Evolutionary conservation across 139 green algal genomes (phyloP).

Genomic region (Bryopsis sp.): DNA sequence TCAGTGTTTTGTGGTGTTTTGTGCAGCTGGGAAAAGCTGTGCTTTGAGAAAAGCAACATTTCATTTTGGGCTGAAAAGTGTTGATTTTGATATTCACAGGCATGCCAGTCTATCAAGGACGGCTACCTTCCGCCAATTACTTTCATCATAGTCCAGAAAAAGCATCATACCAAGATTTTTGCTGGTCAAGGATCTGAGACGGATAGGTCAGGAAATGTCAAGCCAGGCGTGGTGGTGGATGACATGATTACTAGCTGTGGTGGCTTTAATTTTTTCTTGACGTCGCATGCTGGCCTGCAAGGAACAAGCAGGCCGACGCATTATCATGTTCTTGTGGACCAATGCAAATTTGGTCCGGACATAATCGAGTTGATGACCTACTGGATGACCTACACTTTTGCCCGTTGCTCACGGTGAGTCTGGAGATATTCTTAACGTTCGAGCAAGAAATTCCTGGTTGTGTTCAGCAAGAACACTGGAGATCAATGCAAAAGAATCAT

Average conservation of each 20-base stretch:
- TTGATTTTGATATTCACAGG: no score
- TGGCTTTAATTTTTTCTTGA: constrained; percentile 63
- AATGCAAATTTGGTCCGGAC: constrained; percentile 56
- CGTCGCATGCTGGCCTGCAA: constrained; percentile 58
- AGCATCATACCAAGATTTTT: constrained; percentile 23
- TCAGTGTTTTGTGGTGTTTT: no score
- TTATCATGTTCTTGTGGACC: constrained; percentile 57
- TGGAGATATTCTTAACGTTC: no score
- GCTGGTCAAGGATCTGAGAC: background rate
- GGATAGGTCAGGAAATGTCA: constrained; percentile 16
- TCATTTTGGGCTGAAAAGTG: no score
- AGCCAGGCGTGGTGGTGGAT: constrained; percentile 44
- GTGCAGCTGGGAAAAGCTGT: no score
- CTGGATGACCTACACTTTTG: constrained; percentile 69
- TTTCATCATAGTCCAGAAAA: constrained; percentile 62
- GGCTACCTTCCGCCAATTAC: constrained; percentile 42
- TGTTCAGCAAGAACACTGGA: no score
- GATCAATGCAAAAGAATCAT: no score
- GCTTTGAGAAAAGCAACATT: no score
- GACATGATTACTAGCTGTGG: constrained; percentile 28
- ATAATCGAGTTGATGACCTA: constrained; percentile 52
- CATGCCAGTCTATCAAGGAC: constrained; percentile 25
- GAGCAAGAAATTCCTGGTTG: no score
- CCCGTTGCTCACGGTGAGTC: no score
- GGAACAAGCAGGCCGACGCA: constrained; percentile 40